Percentiles rank a stretch among this genome's conserved stretches.
phyloP scores from a whole-genome alignment of 768 basidiomycete species.

The Cystofilobasidium bisporidii region DNA sequence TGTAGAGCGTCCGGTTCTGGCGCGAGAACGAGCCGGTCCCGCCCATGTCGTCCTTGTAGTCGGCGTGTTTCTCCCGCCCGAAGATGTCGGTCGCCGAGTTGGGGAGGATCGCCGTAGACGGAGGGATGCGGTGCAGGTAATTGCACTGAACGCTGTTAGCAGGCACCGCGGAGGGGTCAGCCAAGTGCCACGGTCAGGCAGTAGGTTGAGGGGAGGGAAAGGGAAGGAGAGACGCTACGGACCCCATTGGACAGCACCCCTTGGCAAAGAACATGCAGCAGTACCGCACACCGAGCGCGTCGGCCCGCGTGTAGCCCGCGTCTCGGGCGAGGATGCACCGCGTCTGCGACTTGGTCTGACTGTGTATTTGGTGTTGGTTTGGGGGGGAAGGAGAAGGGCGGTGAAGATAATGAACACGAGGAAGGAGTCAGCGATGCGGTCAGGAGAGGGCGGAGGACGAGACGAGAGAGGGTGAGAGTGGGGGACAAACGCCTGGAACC shows the following conservation, averaged over 20 bases:
- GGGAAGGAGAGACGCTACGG: conserved; percentile 12
- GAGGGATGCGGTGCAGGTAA: conserved; percentile 81
- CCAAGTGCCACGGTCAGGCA: too few species aligned
- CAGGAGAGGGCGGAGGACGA: not conserved
- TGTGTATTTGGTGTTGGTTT: conserved; percentile 37
- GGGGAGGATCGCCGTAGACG: conserved; percentile 56
- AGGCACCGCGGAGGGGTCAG: too few species aligned
- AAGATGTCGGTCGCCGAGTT: conserved; percentile 96
- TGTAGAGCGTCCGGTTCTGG: conserved; percentile 87
- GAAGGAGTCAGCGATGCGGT: not conserved
- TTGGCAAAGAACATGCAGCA: conserved; percentile 90
- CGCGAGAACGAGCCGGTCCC: conserved; percentile 94
- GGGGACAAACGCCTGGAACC: conserved; percentile 73
- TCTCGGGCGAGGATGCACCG: conserved; percentile 81
- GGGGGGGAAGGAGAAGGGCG: not conserved
- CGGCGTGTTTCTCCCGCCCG: conserved; percentile 88
- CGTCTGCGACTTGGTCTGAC: conserved; percentile 88
- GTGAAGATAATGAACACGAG: not conserved
- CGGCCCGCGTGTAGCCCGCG: conserved; percentile 86
- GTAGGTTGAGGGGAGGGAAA: too few species aligned
- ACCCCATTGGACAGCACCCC: conserved; percentile 93
- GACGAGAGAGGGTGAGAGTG: conserved; percentile 15
- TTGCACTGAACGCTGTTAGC: conserved; percentile 61
- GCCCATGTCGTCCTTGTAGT: conserved; percentile 99
- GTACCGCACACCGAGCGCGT: conserved; percentile 85